Conservation (phyloP, 73 alveolate genomes). For the Stentor roeselii region DNA sequence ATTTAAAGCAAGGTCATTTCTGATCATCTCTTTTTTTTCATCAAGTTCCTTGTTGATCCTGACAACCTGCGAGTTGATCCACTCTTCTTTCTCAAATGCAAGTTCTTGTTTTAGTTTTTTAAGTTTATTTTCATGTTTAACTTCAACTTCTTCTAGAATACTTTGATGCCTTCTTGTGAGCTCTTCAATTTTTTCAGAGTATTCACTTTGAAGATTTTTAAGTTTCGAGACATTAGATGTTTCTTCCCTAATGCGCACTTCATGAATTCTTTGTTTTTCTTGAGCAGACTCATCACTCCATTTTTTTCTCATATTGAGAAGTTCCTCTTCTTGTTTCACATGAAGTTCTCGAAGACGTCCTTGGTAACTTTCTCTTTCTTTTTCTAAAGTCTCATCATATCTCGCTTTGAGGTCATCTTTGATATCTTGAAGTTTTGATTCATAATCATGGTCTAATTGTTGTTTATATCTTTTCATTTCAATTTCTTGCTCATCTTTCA, state of each 20-base stretch:
- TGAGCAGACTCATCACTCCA: slow-evolving; percentile 51
- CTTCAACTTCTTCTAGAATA: slow-evolving; percentile 43
- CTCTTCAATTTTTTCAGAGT: slow-evolving; percentile 11
- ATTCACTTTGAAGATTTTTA: background rate
- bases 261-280: slow-evolving; percentile 4
- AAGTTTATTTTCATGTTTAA: slow-evolving; percentile 33
- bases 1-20: slow-evolving; percentile 37
- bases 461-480: slow-evolving; percentile 62
- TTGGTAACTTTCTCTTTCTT: slow-evolving; percentile 65
- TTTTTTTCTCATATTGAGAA: slow-evolving; percentile 71
- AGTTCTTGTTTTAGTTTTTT: slow-evolving; percentile 39
- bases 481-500: slow-evolving; percentile 63
- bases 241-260: slow-evolving; percentile 14
- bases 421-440: slow-evolving; percentile 64
- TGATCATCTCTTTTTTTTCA: slow-evolving; percentile 31
- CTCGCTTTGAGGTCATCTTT: slow-evolving; percentile 78
- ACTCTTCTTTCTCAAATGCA: slow-evolving; percentile 40
- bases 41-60: slow-evolving; percentile 44
- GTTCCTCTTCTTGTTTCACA: slow-evolving; percentile 64
- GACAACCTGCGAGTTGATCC: slow-evolving; percentile 25
- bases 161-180: background rate
- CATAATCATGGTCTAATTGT: slow-evolving; percentile 67
- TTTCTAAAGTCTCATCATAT: slow-evolving; percentile 78
- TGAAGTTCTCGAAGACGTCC: slow-evolving; percentile 56
- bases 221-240: slow-evolving; percentile 38